These are phyloP conservation scores for Cryptococcus jaspeensis DNA, from an alignment of 1,284 basidiomycete genomes.

Conservation along the genomic window DNA sequence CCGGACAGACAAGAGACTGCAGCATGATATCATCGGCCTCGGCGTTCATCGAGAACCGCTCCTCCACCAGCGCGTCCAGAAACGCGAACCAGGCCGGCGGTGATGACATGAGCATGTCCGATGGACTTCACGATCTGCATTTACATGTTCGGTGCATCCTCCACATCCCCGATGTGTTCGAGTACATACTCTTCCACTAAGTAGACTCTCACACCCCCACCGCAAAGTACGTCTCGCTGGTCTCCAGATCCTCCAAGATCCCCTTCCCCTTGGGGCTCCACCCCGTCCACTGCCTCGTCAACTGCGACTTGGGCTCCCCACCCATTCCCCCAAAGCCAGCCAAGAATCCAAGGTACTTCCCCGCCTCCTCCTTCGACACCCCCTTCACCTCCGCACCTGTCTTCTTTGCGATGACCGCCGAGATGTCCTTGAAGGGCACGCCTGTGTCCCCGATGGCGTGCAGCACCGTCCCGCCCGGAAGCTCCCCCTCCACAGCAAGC, in stretches of 20 bases:
- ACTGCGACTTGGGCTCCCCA: background rate
- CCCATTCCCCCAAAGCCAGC: background rate
- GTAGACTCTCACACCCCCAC: too few relatives aligned
- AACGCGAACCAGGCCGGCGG: too few relatives aligned
- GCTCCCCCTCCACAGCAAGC: slow-evolving; percentile 26
- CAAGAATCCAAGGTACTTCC: slow-evolving; percentile 17
- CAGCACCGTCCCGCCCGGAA: slow-evolving; percentile 10
- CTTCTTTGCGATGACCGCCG: slow-evolving; percentile 19
- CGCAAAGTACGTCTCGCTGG: slow-evolving; percentile 6
- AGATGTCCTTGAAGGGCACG: slow-evolving; percentile 20
- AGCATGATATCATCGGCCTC: too few relatives aligned
- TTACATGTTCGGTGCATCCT: too few relatives aligned
- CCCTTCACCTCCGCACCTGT: slow-evolving; percentile 12
- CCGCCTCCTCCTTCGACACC: slow-evolving; percentile 14
- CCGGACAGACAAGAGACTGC: too few relatives aligned
- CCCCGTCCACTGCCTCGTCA: slow-evolving; percentile 4
- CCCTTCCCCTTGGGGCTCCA: slow-evolving; percentile 14
- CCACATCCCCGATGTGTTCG: too few relatives aligned
- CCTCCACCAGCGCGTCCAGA: too few relatives aligned
- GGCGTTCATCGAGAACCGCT: too few relatives aligned
- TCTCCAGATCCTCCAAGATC: slow-evolving; percentile 14
- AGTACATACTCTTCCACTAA: too few relatives aligned
- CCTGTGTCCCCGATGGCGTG: slow-evolving; percentile 24
- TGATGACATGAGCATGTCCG: too few relatives aligned
- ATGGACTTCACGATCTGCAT: too few relatives aligned